These are phyloP conservation scores for Eucalyptus pauciflora DNA, from an alignment of 345 rosid species.

Conservation along the genomic window DNA sequence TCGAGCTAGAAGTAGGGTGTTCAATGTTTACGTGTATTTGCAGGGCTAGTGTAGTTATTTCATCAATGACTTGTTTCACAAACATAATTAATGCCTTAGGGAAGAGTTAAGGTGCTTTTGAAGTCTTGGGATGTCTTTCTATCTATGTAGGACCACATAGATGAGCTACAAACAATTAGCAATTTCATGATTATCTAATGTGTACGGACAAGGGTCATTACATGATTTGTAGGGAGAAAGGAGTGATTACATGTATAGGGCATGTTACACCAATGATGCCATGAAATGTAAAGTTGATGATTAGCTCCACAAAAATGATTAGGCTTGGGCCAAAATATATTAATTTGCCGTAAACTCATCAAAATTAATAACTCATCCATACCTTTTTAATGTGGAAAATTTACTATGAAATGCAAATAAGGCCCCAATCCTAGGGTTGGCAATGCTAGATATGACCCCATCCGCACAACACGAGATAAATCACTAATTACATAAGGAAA, in stretches of 20 bases:
- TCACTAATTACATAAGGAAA: not conserved
- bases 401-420: not conserved
- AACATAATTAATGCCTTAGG: not conserved
- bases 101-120: not conserved
- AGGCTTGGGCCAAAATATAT: not conserved
- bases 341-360: fast-evolving
- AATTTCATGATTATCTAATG: not conserved
- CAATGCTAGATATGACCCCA: fast-evolving
- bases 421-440: fast-evolving
- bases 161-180: not conserved
- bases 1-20: not conserved
- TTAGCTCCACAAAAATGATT: not conserved
- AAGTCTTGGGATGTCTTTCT: not conserved
- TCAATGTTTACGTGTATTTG: not conserved
- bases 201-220: not conserved
- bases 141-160: not conserved
- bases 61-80: not conserved
- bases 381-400: not conserved
- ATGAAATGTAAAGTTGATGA: not conserved
- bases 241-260: not conserved
- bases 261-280: not conserved
- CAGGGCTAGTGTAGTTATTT: not conserved
- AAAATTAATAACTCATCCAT: not conserved
- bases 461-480: not conserved
- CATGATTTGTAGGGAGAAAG: not conserved